Percentiles rank a stretch among this genome's conserved stretches.
Evolutionary conservation across 164 flowering plant genomes (phyloP).

Genomic region (Umbellularia californica): DNA sequence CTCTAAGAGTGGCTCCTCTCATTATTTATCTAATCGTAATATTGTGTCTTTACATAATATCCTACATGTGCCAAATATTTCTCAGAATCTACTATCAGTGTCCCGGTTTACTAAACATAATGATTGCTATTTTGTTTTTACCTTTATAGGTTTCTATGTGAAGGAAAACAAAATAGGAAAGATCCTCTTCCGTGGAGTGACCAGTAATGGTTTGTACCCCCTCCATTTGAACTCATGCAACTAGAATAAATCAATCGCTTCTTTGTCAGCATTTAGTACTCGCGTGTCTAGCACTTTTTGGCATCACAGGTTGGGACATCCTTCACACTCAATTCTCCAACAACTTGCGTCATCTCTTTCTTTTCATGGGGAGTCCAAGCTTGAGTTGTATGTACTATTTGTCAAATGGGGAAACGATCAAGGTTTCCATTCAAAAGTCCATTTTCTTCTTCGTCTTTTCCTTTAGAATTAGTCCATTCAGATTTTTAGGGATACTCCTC

Average conservation of each 20-base stretch:
- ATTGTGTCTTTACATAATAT: not conserved
- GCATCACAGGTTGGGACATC: not conserved
- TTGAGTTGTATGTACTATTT: too few relatives aligned
- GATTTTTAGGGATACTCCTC: not conserved
- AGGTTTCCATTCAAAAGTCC: not conserved
- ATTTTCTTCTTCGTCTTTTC: not conserved
- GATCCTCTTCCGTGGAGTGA: too few relatives aligned
- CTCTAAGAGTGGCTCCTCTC: not conserved
- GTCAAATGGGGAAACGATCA: too few relatives aligned
- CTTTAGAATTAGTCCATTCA: not conserved
- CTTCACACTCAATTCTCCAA: not conserved
- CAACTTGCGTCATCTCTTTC: not conserved
- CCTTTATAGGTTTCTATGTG: too few relatives aligned
- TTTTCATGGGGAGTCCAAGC: too few relatives aligned
- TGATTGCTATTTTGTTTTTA: not conserved
- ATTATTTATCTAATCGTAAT: not conserved
- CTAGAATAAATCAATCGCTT: not conserved
- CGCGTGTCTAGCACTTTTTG: not conserved
- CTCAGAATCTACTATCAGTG: not conserved
- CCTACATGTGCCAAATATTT: not conserved
- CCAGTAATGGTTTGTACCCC: not conserved
- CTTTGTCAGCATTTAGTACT: not conserved
- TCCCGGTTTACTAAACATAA: not conserved
- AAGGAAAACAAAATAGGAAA: too few relatives aligned
- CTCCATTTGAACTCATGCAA: too few relatives aligned